Evolutionary conservation across 2,329 filamentous ascomycete genomes (phyloP).

Genomic region (Cordyceps farinosa): DNA sequence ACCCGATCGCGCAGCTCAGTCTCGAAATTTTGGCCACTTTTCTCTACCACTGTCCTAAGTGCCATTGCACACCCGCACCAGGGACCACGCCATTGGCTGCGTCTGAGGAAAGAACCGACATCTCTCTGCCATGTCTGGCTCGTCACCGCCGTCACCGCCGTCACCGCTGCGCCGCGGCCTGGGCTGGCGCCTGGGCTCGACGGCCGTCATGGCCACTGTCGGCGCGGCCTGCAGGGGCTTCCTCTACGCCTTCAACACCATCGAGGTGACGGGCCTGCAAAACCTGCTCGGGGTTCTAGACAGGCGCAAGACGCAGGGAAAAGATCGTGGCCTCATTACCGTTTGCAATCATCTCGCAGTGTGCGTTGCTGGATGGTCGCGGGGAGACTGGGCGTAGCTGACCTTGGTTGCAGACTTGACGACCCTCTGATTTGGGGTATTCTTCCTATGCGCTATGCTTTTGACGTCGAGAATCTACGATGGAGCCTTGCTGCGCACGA

Average conservation of each 20-base stretch:
- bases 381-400: slow-evolving; percentile 10
- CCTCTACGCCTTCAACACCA: slow-evolving; percentile 67
- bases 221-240: slow-evolving; percentile 70
- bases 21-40: background rate
- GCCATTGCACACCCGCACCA: slow-evolving; percentile 6
- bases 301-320: slow-evolving; percentile 59
- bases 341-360: slow-evolving; percentile 47
- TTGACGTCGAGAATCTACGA: slow-evolving; percentile 70
- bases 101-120: slow-evolving; percentile 8
- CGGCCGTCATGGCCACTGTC: slow-evolving; percentile 69
- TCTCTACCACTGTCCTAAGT: background rate
- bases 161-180: slow-evolving; percentile 49
- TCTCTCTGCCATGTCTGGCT: slow-evolving; percentile 21
- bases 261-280: slow-evolving; percentile 74
- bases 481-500: slow-evolving; percentile 93
- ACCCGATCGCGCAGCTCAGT: background rate
- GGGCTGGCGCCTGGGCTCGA: slow-evolving; percentile 71
- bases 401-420: slow-evolving; percentile 64
- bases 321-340: slow-evolving; percentile 77
- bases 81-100: slow-evolving; percentile 14
- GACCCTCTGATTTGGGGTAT: slow-evolving; percentile 94
- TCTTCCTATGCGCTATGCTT: slow-evolving; percentile 69
- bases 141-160: slow-evolving; percentile 19
- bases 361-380: slow-evolving; percentile 26
- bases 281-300: slow-evolving; percentile 74